Evolutionary conservation across 78 protist species (phyloP), one percentile per base, ranked within the genome.

Genomic region (Dictyostelium capitatum): DNA sequence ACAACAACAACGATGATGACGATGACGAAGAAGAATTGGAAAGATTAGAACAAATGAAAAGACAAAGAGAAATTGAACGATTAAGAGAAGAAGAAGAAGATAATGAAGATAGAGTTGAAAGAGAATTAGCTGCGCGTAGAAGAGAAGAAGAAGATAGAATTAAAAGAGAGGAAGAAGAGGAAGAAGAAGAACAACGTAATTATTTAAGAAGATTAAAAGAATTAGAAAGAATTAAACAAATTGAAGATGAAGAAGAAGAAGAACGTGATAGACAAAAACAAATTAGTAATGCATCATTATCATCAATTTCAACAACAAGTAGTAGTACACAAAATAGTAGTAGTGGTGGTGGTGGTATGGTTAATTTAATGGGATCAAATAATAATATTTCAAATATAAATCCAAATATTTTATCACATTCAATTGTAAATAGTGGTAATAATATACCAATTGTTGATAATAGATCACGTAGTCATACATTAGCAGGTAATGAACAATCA

Each of bases 71-170:
- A 28, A 87, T 87, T 65, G 83, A 87, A 32, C 46, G 93, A 19
- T 46, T 87, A 43, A 74, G 82, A 50, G 93, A 87, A 25, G 93
- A 87, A 20, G 93, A 87, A 65, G 93, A 87, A 17, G 93, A 87
- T 17, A 87, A 87, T 51, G 93, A 87, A 41, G 93, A 87, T 43
- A 80, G 84, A 62, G 20, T 87, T 19, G 53, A 54, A 37, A 23
- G 59, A 32, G 93, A 87, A 32, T 62, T 87, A 5, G 57, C 84
- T 12, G 32, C 37, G 8, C 51, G 83, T 20, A 87, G 84, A 87
- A 80, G 67, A 28, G 59, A 87, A 28, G 93, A 87, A 37, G 93
- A 87, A 20, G 84, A 87, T 32, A 28, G 79, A 30, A 87, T 77
- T 14, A 74, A 87, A 48, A 64, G 84, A 28, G 89, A 81, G 20